These are phyloP conservation scores for Sinapis alba DNA, from an alignment of 441 rosid species.

Conservation along the genomic window DNA sequence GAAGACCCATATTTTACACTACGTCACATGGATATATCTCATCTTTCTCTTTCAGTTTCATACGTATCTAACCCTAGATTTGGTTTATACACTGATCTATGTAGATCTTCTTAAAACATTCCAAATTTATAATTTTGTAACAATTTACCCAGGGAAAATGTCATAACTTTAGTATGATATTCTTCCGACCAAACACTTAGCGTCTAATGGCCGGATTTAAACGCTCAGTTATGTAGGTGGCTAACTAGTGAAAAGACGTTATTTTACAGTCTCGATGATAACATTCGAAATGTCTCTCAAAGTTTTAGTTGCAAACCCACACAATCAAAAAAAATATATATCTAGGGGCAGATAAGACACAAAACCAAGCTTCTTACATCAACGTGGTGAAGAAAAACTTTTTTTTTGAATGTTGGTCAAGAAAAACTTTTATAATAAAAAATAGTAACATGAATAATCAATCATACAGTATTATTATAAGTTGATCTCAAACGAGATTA, in stretches of 20 bases:
- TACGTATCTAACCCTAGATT: conserved; percentile 23
- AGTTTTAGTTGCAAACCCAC: neutral
- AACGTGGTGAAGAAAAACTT: neutral
- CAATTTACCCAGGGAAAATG: neutral
- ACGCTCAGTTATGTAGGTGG: too few relatives aligned
- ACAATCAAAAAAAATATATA: neutral
- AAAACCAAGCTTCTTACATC: neutral
- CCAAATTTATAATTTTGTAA: neutral
- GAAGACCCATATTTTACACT: conserved; percentile 8
- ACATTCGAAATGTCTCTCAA: neutral
- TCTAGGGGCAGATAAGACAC: neutral
- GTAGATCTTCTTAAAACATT: conserved; percentile 25
- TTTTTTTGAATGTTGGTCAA: too few relatives aligned
- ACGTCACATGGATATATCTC: neutral
- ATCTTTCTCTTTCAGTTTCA: conserved; percentile 12
- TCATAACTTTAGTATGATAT: neutral
- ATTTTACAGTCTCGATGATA: too few relatives aligned
- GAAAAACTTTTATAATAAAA: neutral
- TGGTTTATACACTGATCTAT: conserved; percentile 23
- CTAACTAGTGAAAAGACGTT: too few relatives aligned
- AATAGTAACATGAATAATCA: neutral
- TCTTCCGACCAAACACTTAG: conserved; percentile 2
- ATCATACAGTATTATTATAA: neutral
- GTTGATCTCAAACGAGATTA: neutral
- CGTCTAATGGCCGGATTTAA: too few relatives aligned